phyloP scores from a whole-genome alignment of 164 flowering plant genomes.

The Litsea cubeba region DNA sequence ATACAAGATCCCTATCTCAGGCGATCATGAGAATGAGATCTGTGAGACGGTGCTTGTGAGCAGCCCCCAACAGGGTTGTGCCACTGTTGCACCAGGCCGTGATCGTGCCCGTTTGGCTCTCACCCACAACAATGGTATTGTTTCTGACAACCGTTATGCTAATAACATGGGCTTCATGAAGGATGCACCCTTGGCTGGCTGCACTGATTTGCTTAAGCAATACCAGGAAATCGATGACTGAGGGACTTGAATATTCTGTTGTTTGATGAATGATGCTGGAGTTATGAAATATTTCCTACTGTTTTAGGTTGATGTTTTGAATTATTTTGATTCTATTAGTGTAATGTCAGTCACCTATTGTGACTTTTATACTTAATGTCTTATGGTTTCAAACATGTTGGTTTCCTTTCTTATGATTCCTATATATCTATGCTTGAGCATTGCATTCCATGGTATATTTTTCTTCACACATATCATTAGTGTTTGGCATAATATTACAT shows the following conservation, averaged over 20 bases:
- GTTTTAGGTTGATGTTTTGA: not conserved
- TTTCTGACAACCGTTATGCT: constrained; percentile 41
- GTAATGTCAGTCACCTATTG: too few species aligned
- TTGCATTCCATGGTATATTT: too few species aligned
- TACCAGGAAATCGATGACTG: constrained; percentile 29
- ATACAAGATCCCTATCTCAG: constrained; percentile 38
- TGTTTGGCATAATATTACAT: too few species aligned
- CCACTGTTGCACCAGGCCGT: constrained; percentile 34
- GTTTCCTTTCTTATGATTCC: too few species aligned
- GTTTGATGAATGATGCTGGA: not conserved
- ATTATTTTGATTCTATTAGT: too few species aligned
- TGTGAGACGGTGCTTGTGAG: constrained; percentile 51
- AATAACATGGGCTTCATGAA: constrained; percentile 53
- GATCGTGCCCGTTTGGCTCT: constrained; percentile 63
- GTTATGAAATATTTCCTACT: not conserved
- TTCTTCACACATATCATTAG: too few species aligned
- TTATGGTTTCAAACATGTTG: too few species aligned
- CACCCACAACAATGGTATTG: constrained; percentile 57
- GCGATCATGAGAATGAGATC: constrained; percentile 42
- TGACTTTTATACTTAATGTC: too few species aligned
- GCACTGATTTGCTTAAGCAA: constrained; percentile 41
- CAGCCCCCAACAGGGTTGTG: constrained; percentile 49
- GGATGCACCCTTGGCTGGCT: constrained; percentile 35
- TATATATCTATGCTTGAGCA: too few species aligned
- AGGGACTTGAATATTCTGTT: not conserved